Conservation (phyloP, 306 rosid species). For the Pyrus pyrifolia region DNA sequence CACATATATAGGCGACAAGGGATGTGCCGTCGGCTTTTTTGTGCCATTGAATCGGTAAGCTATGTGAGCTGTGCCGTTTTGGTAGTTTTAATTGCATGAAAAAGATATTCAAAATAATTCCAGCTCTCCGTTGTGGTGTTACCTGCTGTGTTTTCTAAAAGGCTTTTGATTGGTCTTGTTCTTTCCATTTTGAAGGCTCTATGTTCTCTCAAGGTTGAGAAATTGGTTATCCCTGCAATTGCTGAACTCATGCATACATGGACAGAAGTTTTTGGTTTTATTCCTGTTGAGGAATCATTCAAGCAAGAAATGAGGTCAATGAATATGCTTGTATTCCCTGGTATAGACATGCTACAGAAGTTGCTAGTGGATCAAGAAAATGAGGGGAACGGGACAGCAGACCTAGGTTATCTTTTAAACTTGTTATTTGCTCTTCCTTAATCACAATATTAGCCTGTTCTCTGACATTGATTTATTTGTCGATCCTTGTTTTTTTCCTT, state of each 20-base stretch:
- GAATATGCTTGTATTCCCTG: constrained; percentile 95
- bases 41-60: constrained; percentile 79
- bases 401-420: constrained; percentile 22
- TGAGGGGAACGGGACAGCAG: constrained; percentile 33
- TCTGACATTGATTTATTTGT: constrained; percentile 19
- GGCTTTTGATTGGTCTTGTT: constrained; percentile 18
- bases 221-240: constrained; percentile 88
- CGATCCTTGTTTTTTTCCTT: not conserved
- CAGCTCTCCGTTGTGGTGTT: not conserved
- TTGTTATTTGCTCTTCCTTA: constrained; percentile 8
- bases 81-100: constrained; percentile 12
- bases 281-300: constrained; percentile 59
- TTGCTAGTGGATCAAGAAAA: constrained; percentile 42
- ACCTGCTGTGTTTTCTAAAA: constrained; percentile 11
- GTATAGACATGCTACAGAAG: constrained; percentile 95
- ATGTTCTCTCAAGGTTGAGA: constrained; percentile 70
- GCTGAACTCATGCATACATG: constrained; percentile 81
- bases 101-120: constrained; percentile 1
- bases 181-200: constrained; percentile 50
- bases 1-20: constrained; percentile 94
- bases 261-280: constrained; percentile 79
- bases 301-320: constrained; percentile 66
- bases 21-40: constrained; percentile 94
- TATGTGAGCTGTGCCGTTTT: constrained; percentile 16
- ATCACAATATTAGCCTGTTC: not conserved